Conservation (phyloP, 257 asterid genomes). For the Haberlea rhodopensis region DNA sequence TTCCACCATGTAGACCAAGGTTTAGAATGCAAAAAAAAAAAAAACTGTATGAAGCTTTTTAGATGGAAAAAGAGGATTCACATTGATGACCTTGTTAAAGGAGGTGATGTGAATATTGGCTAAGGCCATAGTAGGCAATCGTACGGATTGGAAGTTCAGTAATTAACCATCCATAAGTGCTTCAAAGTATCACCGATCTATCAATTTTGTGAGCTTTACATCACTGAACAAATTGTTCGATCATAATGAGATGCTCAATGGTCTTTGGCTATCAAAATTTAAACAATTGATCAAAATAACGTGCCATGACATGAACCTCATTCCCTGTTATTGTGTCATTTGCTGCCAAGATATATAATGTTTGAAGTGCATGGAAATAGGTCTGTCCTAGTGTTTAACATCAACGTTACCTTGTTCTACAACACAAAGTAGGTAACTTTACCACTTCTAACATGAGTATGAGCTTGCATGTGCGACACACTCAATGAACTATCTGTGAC, state of each 20-base stretch:
- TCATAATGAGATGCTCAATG: constrained; percentile 8
- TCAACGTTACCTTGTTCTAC: not conserved
- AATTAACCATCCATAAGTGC: not conserved
- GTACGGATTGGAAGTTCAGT: constrained; percentile 4
- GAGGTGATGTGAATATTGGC: not conserved
- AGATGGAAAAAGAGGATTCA: not conserved
- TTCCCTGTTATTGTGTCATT: not conserved
- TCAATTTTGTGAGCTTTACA: constrained; percentile 7
- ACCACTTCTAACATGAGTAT: constrained; percentile 20
- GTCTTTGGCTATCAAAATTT: not conserved
- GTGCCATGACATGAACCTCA: constrained; percentile 11
- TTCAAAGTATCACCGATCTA: constrained; percentile 1
- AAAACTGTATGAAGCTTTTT: not conserved
- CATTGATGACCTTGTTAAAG: not conserved
- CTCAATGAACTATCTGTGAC: constrained; percentile 16
- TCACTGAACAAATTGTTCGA: not conserved
- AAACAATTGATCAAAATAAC: constrained; percentile 5
- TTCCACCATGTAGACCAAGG: constrained; percentile 2
- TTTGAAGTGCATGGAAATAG: constrained; percentile 6
- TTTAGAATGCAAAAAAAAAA: constrained; percentile 19
- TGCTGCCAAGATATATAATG: constrained; percentile 2
- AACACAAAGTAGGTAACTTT: not conserved
- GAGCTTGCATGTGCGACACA: constrained; percentile 12
- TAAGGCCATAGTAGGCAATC: not conserved
- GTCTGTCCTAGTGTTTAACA: not conserved